Evolutionary conservation across 257 asterid species (phyloP).

Genomic region (Thymus mandschuricus): DNA sequence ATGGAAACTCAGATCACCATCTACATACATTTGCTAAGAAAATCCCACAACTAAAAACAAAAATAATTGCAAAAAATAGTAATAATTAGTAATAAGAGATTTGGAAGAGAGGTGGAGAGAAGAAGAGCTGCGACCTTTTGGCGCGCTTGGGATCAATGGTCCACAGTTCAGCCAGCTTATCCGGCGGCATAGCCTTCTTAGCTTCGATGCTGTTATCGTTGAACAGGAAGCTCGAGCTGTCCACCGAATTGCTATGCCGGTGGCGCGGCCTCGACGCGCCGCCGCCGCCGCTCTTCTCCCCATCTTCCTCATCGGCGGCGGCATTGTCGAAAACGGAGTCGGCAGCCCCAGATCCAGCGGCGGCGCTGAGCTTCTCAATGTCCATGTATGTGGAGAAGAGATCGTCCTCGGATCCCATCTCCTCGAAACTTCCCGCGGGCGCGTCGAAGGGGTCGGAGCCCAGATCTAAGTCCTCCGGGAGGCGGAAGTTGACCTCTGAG

Average conservation of each 20-base stretch:
- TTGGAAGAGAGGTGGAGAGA: neutral
- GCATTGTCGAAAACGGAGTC: constrained; percentile 45
- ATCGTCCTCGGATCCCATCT: constrained; percentile 95
- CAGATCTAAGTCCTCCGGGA: constrained; percentile 91
- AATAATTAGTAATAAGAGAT: neutral
- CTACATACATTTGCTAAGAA: neutral
- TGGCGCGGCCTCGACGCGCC: constrained; percentile 43
- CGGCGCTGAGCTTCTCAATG: constrained; percentile 72
- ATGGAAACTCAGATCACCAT: constrained; percentile 1
- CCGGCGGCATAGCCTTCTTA: constrained; percentile 97
- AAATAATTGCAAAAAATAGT: neutral
- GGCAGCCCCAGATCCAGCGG: constrained; percentile 56
- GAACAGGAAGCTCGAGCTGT: constrained; percentile 64
- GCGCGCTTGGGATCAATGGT: constrained; percentile 95
- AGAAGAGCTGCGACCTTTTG: constrained; percentile 57
- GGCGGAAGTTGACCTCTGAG: constrained; percentile 82
- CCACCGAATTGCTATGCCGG: constrained; percentile 67
- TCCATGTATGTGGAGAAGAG: constrained; percentile 90
- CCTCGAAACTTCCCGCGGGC: constrained; percentile 71
- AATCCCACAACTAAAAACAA: neutral
- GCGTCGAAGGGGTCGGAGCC: constrained; percentile 67
- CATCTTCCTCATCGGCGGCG: constrained; percentile 26
- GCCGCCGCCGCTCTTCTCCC: constrained; percentile 3
- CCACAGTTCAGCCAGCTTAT: constrained; percentile 96
- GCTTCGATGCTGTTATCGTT: constrained; percentile 73